Base-by-base conservation (phyloP, 371 early-diverging fungal species). In the Basidiobolus heterosporus region DNA sequence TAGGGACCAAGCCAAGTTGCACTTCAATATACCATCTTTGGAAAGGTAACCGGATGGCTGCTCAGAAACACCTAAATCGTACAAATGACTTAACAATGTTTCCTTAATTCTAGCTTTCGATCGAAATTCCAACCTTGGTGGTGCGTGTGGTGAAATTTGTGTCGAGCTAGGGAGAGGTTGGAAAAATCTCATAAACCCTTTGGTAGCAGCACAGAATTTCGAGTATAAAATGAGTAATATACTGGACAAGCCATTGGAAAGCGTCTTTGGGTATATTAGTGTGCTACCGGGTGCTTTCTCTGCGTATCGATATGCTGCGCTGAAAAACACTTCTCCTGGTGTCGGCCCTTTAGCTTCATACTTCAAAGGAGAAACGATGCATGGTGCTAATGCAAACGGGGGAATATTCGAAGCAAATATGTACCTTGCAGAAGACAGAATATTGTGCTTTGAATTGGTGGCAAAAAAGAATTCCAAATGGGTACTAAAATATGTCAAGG, bases 211-310 rank as follows among this genome's bases (percentile, higher is more conserved):
- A 2, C 85, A 87, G 54, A 87, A 85, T 54, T 87, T 85, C 62
- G 88, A 87, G 62, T 87, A 84, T 65, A 81, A 81, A 59, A 78
- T 78, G 76, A 72, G 72, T 46, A 87, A 84, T 53, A 85, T 88
- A 39, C 63, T 88, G 19, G 88, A 88, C 52, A 88, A 88, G 52
- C 82, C 82, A 6, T 48, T 87, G 16, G 88, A 87, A 48, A 75
- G 75, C 0, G 77, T 80, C n/a, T 80, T 81, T 62, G 88, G 88
- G 1, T 88, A 82, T 54, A 88, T 88, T 49, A 68, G 75, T 3
- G 88, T 88, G 3, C 61, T 84, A 2, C 86, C 86, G 4, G 81
- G 81, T 40, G 81, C 81, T 0, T 81, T 81, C 49, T 79, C 78
- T 2, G 82, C 79, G 0, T 79, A 81, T 49, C 67, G 79, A 18